These are phyloP conservation scores for Oryza meyeriana DNA, from an alignment of 176 grass and related monocot species.

Conservation along the genomic window DNA sequence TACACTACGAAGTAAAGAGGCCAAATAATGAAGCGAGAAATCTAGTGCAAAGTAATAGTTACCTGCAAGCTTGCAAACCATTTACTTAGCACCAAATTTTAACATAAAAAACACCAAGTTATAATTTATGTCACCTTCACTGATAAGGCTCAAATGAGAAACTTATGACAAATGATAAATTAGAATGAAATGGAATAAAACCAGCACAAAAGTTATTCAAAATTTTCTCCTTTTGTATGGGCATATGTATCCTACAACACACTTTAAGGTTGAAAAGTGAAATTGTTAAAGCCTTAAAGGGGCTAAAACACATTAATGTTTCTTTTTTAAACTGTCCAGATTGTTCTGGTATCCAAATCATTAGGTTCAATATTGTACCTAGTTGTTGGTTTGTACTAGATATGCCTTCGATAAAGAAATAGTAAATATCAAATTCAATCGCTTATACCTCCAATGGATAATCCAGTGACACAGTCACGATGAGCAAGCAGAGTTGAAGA, in stretches of 20 bases:
- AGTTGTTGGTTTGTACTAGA: background rate
- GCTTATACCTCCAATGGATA: conserved; percentile 78
- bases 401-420: background rate
- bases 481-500: conserved; percentile 58
- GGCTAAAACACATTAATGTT: conserved; percentile 1
- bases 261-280: background rate
- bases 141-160: background rate
- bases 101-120: background rate
- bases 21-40: background rate
- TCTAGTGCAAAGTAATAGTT: background rate
- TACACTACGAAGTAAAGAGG: conserved; percentile 9
- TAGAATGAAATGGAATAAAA: background rate
- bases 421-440: background rate
- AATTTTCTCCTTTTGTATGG: background rate
- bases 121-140: background rate
- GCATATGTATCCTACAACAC: background rate
- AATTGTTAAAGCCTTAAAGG: background rate
- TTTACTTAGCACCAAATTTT: background rate
- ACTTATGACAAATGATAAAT: background rate
- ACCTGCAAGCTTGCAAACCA: background rate
- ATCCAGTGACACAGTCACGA: conserved; percentile 77
- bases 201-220: background rate
- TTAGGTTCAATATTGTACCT: background rate
- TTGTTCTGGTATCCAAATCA: background rate
- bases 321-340: background rate